Conservation (phyloP, 148 eudicot genomes). For the Amaranthus hypochondriacus region DNA sequence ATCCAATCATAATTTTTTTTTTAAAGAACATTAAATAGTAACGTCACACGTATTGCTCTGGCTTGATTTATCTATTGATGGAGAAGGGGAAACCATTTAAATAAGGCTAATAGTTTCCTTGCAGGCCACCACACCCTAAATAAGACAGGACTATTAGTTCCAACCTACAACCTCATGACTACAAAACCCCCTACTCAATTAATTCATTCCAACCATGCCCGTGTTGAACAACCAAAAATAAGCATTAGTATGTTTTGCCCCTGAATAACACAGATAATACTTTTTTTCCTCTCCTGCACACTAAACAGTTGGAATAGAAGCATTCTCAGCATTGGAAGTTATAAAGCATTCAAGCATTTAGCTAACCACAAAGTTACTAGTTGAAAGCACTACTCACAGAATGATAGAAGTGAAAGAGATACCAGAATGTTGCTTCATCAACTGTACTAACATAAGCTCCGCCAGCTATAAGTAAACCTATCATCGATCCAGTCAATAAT, state of each 20-base stretch:
- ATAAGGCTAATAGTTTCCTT: not conserved
- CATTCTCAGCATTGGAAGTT: not conserved
- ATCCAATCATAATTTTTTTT: not conserved
- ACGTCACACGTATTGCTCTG: not conserved
- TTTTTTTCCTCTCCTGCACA: not conserved
- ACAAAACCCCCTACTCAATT: not conserved
- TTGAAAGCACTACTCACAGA: not conserved
- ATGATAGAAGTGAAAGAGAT: slow-evolving; percentile 6
- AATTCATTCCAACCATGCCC: not conserved
- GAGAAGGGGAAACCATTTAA: not conserved
- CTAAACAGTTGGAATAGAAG: not conserved
- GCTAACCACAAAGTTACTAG: not conserved
- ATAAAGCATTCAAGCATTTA: not conserved
- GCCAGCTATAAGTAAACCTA: slow-evolving; percentile 79
- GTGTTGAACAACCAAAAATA: too few species aligned
- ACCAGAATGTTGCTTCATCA: slow-evolving; percentile 99
- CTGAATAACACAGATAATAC: not conserved
- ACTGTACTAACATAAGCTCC: slow-evolving; percentile 99
- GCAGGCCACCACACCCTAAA: too few species aligned
- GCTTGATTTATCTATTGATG: not conserved
- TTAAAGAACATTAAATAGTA: not conserved
- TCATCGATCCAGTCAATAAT: slow-evolving; percentile 66
- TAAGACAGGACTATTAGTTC: too few species aligned
- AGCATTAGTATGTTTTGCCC: not conserved
- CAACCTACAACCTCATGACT: too few species aligned